phyloP scores from a whole-genome alignment of 352 stramenopile genomes.

The Pythium vanterpoolii region DNA sequence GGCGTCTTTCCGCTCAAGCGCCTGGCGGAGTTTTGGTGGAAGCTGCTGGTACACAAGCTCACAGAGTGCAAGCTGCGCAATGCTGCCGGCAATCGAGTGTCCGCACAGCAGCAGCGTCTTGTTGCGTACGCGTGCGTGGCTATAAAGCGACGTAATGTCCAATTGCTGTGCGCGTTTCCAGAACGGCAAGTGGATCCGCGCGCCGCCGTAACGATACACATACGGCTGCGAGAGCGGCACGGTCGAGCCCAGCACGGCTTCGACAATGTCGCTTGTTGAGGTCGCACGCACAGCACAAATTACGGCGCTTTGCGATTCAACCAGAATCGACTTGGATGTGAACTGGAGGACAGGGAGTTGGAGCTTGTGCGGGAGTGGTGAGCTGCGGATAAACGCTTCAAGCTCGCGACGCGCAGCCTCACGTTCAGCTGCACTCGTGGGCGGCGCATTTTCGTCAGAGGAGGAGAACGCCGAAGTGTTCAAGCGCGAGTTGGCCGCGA shows the following conservation, averaged over 20 bases:
- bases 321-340: slow-evolving; percentile 47
- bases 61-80: slow-evolving; percentile 73
- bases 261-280: slow-evolving; percentile 51
- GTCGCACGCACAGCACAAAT: slow-evolving; percentile 72
- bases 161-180: slow-evolving; percentile 67
- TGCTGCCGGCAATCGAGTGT: slow-evolving; percentile 81
- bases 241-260: slow-evolving; percentile 66
- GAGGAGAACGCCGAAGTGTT: not conserved
- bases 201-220: slow-evolving; percentile 68
- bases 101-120: slow-evolving; percentile 77
- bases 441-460: slow-evolving; percentile 16
- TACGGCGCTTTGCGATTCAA: slow-evolving; percentile 57
- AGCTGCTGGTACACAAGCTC: slow-evolving; percentile 75
- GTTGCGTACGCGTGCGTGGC: slow-evolving; percentile 36
- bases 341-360: slow-evolving; percentile 52
- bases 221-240: slow-evolving; percentile 61
- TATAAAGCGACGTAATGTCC: slow-evolving; percentile 45
- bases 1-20: slow-evolving; percentile 60
- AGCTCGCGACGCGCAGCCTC: slow-evolving; percentile 32
- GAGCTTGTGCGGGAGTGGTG: slow-evolving; percentile 62
- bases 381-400: slow-evolving; percentile 57
- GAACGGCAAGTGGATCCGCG: slow-evolving; percentile 74
- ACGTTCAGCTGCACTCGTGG: slow-evolving; percentile 13
- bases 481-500: slow-evolving; percentile 35
- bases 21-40: slow-evolving; percentile 37